phyloP scores from a whole-genome alignment of 345 rosid genomes.

The Brassica carinata region DNA sequence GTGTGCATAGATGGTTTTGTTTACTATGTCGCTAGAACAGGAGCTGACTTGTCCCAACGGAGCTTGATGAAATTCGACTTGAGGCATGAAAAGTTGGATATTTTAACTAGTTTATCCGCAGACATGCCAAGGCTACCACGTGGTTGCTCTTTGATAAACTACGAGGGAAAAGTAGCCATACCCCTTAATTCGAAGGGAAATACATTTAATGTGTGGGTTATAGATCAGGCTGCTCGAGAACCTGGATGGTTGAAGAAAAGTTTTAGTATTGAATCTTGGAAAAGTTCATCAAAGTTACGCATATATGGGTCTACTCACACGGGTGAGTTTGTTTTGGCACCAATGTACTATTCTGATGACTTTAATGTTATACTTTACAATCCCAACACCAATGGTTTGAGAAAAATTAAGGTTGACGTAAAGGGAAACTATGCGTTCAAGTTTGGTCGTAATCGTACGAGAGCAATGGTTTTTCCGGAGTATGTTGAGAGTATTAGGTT shows the following conservation, averaged over 20 bases:
- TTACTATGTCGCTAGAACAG: background rate
- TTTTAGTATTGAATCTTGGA: background rate
- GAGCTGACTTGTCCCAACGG: background rate
- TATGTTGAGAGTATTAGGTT: background rate
- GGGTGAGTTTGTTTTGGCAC: background rate
- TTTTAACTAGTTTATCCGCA: background rate
- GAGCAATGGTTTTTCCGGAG: background rate
- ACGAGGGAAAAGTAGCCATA: constrained; percentile 10
- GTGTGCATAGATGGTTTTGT: background rate
- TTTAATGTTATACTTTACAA: background rate
- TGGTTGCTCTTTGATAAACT: background rate
- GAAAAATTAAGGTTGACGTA: background rate
- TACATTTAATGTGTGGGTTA: constrained; percentile 3
- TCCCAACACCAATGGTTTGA: background rate
- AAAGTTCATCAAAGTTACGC: background rate
- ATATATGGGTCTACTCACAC: background rate
- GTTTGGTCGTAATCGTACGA: background rate
- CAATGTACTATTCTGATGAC: background rate
- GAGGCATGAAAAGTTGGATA: background rate
- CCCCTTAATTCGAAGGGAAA: accelerated
- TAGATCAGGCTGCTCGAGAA: background rate
- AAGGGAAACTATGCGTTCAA: background rate
- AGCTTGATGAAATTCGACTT: background rate
- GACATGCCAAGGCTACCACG: background rate
- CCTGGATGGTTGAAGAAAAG: background rate